Base-by-base conservation (phyloP, 306 rosid species). In the Cyamopsis tetragonoloba region DNA sequence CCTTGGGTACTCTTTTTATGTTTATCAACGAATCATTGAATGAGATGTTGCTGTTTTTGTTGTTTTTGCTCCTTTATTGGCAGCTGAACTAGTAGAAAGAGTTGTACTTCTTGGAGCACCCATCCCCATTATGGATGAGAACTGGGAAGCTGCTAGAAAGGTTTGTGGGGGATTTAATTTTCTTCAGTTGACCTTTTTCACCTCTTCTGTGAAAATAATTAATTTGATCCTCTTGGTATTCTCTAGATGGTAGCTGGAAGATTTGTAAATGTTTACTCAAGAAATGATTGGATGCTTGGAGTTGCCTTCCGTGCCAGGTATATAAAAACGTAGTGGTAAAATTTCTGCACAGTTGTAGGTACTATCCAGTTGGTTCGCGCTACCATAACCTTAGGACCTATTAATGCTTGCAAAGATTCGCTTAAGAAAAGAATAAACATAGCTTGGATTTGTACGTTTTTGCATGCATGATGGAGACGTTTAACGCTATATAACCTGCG, bases 181-280 rank as follows among this genome's bases (percentile, higher is more conserved):
- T 23, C 46, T 26, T 22, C 61, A 0, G 18, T 51, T 4, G 42
- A 49, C 7, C 12, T 19, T 50, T 20, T 31, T 66, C 51, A 20
- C 46, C 30, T 48, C 61, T 53, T 49, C 27, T 27, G 14, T 62
- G 47, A 18, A n/a, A 39, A 44, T 17, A 1, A 10, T 2, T 24
- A 2, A 11, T 48, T 65, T 67, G 20, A 19, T n/a, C 37, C 50
- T 55, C 26, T 11, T 49, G 17, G 17, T 68, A 7, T 66, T 77
- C 42, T 75, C 31, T 73, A 78, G 89, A 87, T 87, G 84, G 93
- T 78, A 24, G 84, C 89, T 3, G 89, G 93, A 69, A 87, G 93
- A 70, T 87, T 87, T 79, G 70, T 87, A 47, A 87, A 84, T 82
- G 88, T 83, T 70, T 87, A 80, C 67, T 72, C 89, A 37, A 73